A percentile compares a stretch with the other conserved stretches of the same genome.
These are phyloP conservation scores for Hortiboletus flavorubellus DNA, from an alignment of 768 basidiomycete species.

Conservation along the genomic window DNA sequence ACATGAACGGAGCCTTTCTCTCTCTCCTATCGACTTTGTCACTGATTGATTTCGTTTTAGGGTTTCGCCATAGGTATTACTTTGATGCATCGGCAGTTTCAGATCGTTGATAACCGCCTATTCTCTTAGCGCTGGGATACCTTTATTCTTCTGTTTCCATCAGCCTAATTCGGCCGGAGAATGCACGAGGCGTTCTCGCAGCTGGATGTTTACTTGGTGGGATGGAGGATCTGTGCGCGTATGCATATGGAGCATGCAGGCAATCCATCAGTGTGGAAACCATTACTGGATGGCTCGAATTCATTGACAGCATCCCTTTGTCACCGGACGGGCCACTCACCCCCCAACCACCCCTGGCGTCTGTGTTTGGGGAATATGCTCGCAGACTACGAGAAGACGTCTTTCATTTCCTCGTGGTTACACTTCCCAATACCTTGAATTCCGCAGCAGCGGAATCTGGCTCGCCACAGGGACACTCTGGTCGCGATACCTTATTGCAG, in stretches of 20 bases:
- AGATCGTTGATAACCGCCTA: conserved; percentile 18
- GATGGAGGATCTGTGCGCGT: conserved; percentile 80
- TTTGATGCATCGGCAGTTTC: conserved; percentile 6
- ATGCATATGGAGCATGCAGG: conserved; percentile 75
- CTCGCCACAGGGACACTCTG: conserved; percentile 35
- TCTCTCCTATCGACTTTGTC: conserved; percentile 1
- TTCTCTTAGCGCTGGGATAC: conserved; percentile 65
- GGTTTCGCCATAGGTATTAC: conserved; percentile 70
- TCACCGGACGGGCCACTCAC: conserved; percentile 43
- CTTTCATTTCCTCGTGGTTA: conserved; percentile 72
- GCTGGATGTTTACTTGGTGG: conserved; percentile 83
- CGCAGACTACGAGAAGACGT: conserved; percentile 72
- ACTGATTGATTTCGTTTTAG: conserved; percentile 35
- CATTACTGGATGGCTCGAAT: conserved; percentile 74
- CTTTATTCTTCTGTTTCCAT: conserved; percentile 74
- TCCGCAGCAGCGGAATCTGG: conserved; percentile 37
- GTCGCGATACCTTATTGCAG: conserved; percentile 69
- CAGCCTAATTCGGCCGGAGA: conserved; percentile 65
- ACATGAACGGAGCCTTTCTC: conserved; percentile 16
- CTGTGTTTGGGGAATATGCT: conserved; percentile 77
- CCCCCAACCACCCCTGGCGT: conserved; percentile 47
- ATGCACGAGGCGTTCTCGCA: conserved; percentile 82
- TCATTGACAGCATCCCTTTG: conserved; percentile 57
- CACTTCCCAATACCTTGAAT: conserved; percentile 65
- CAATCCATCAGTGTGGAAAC: conserved; percentile 74